Conservation (phyloP, 2,329 filamentous ascomycete genomes). For the Diatrype stigma region DNA sequence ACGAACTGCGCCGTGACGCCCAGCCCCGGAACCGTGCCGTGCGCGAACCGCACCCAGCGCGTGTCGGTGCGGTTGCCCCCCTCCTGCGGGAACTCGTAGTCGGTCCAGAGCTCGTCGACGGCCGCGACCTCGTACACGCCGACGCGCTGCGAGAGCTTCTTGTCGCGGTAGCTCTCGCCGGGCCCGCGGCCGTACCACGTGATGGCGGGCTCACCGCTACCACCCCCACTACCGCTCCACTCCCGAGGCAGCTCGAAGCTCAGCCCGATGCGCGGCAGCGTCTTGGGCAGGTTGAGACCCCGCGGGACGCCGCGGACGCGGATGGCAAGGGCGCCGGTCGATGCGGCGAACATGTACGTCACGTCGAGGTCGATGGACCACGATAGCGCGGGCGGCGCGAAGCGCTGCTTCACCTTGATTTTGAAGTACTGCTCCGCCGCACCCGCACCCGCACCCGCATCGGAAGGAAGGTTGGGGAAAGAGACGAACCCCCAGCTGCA, state of each 20-base stretch:
- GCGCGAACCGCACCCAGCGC: conserved; percentile 49
- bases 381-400: conserved; percentile 59
- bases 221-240: conserved; percentile 12
- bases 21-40: conserved; percentile 18
- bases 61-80: conserved; percentile 61
- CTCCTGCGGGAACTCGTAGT: conserved; percentile 67
- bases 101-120: conserved; percentile 52
- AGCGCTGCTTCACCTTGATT: conserved; percentile 44
- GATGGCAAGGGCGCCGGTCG: conserved; percentile 45
- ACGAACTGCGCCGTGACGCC: conserved; percentile 23
- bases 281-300: conserved; percentile 48
- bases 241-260: conserved; percentile 34
- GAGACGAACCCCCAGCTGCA: conserved; percentile 15
- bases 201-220: conserved; percentile 28
- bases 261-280: conserved; percentile 60
- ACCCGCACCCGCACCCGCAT: conserved; percentile 20
- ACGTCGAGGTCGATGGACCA: conserved; percentile 52
- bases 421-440: conserved; percentile 15
- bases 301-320: conserved; percentile 43
- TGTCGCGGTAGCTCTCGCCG: conserved; percentile 64
- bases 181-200: conserved; percentile 65
- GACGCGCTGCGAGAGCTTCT: conserved; percentile 55
- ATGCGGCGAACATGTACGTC: conserved; percentile 49
- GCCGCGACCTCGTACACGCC: conserved; percentile 41
- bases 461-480: not conserved